Evolutionary conservation across 192 early-diverging fungal species (phyloP).

Genomic region (Backusella psychrophila): DNA sequence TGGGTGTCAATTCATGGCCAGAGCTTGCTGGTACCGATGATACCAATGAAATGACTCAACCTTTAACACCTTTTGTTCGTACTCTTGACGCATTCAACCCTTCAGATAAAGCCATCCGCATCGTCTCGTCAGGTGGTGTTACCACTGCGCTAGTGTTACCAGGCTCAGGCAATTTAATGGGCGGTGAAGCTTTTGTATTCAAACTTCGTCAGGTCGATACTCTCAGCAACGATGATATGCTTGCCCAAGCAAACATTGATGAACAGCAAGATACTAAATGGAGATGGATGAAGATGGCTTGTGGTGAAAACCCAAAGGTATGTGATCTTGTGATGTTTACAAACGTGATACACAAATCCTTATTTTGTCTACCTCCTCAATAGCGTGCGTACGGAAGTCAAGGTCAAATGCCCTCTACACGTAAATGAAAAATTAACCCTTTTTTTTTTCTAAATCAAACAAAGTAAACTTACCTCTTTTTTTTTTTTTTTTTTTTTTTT

Average conservation of each 20-base stretch:
- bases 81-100: constrained; percentile 73
- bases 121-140: constrained; percentile 70
- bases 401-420: constrained; percentile 40
- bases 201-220: constrained; percentile 57
- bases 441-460: not conserved
- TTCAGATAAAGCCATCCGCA: constrained; percentile 52
- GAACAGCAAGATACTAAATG: constrained; percentile 48
- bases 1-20: constrained; percentile 69
- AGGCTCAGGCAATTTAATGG: constrained; percentile 73
- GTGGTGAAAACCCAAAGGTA: constrained; percentile 75
- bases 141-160: constrained; percentile 74
- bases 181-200: constrained; percentile 71
- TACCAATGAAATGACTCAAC: constrained; percentile 66
- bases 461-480: not conserved
- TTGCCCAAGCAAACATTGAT: constrained; percentile 41
- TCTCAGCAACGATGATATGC: constrained; percentile 65
- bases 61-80: constrained; percentile 60
- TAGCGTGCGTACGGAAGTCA: constrained; percentile 5
- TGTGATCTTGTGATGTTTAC: not conserved
- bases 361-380: not conserved
- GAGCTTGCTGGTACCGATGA: constrained; percentile 51
- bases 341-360: not conserved
- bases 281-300: constrained; percentile 83
- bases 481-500: not conserved
- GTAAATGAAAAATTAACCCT: constrained; percentile 25